Percentiles rank a stretch among this genome's conserved stretches.
Evolutionary conservation across 371 early-diverging fungal genomes (phyloP).

Genomic region (Mortierella sp.): DNA sequence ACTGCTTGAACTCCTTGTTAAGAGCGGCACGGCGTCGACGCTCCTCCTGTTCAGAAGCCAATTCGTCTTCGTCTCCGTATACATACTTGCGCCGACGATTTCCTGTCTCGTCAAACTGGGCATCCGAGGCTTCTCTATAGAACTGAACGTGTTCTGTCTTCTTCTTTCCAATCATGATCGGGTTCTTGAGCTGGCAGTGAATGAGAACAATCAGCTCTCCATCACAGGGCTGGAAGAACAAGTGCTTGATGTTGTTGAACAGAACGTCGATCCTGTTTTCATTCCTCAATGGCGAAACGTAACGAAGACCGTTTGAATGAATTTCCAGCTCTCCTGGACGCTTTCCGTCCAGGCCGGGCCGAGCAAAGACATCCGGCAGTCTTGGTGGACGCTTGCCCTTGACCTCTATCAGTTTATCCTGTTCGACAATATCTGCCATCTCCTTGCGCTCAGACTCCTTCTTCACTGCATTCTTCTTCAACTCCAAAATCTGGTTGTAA

Average conservation of each 20-base stretch:
- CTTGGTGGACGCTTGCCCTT: conserved; percentile 83
- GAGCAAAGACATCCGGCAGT: conserved; percentile 89
- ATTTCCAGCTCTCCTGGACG: conserved; percentile 95
- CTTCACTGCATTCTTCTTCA: conserved; percentile 90
- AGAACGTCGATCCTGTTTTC: conserved; percentile 92
- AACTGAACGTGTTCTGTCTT: conserved; percentile 99
- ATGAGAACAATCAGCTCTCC: conserved; percentile 95
- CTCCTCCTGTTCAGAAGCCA: conserved; percentile 96
- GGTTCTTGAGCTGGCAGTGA: conserved; percentile 97
- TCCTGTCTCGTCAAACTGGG: conserved; percentile 97
- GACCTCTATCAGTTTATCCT: conserved; percentile 87
- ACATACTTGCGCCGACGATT: conserved; percentile 92
- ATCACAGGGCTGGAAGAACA: conserved; percentile 99
- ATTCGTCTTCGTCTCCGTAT: conserved; percentile 98
- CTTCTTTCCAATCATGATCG: conserved; percentile 97
- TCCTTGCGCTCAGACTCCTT: conserved; percentile 94
- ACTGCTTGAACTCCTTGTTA: conserved; percentile 95
- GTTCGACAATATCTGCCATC: conserved; percentile 96
- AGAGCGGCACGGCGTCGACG: conserved; percentile 86
- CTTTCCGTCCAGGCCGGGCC: conserved; percentile 89
- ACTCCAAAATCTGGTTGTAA: conserved; percentile 82
- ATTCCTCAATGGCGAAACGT: conserved; percentile 81
- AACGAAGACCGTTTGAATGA: conserved; percentile 94
- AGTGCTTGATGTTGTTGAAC: conserved; percentile 98
- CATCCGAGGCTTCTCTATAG: conserved; percentile 97